These are phyloP conservation scores for Schizochytrium sp. DNA, from an alignment of 108 stramenopile genomes.

Conservation along the genomic window DNA sequence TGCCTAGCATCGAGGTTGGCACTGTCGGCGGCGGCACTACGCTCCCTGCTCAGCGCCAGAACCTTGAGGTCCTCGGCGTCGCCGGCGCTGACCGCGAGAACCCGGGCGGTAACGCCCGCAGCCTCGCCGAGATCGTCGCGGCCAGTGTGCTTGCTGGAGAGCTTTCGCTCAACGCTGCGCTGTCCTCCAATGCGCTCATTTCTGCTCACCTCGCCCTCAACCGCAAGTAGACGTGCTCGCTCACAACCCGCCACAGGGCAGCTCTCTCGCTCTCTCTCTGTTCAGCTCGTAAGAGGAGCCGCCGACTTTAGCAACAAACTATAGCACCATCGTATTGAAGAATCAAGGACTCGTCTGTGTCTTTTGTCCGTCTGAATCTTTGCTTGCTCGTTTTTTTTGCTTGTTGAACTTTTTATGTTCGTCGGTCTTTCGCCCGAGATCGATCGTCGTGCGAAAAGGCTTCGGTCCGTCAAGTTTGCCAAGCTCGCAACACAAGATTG, in stretches of 20 bases:
- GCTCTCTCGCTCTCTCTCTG: too few species aligned
- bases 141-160: slow-evolving; percentile 91
- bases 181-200: slow-evolving; percentile 49
- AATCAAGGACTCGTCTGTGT: too few species aligned
- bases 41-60: slow-evolving; percentile 82
- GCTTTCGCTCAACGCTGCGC: slow-evolving; percentile 86
- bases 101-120: slow-evolving; percentile 81
- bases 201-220: slow-evolving; percentile 51
- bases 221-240: slow-evolving; percentile 41
- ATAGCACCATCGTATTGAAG: too few species aligned
- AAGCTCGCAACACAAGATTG: too few species aligned
- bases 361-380: too few species aligned
- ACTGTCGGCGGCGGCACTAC: slow-evolving; percentile 95
- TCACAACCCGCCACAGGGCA: neutral
- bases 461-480: too few species aligned
- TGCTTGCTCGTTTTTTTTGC: too few species aligned
- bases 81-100: slow-evolving; percentile 63
- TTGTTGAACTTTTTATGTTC: too few species aligned
- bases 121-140: slow-evolving; percentile 83
- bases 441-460: too few species aligned
- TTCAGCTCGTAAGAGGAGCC: too few species aligned
- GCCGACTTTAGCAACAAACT: too few species aligned
- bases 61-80: slow-evolving; percentile 81
- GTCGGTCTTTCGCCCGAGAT: too few species aligned
- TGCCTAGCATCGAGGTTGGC: slow-evolving; percentile 96